phyloP scores from a whole-genome alignment of 2,329 filamentous ascomycete species.

The Ophiostoma sp. region DNA sequence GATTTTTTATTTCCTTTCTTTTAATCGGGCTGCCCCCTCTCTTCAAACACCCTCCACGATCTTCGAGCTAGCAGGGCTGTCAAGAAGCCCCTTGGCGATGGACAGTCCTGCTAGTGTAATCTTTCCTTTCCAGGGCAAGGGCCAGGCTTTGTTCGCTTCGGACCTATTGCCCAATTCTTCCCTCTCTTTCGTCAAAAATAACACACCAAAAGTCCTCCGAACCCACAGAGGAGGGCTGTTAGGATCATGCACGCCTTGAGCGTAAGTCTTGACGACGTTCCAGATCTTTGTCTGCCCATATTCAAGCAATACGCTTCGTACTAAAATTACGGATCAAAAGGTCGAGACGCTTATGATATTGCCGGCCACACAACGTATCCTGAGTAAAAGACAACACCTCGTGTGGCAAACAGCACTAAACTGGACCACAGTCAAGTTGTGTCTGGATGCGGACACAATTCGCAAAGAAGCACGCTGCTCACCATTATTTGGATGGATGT shows the following conservation, averaged over 20 bases:
- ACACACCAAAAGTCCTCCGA: neutral
- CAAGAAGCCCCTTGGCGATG: neutral
- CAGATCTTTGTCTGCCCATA: neutral
- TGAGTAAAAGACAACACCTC: neutral
- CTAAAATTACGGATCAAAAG: neutral
- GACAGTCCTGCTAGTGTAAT: neutral
- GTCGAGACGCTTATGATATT: neutral
- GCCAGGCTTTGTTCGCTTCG: neutral
- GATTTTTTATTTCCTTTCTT: neutral
- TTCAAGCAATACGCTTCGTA: no score
- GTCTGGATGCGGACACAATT: neutral
- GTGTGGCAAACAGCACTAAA: neutral
- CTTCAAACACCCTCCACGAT: neutral
- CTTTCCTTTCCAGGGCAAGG: neutral
- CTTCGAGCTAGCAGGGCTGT: neutral
- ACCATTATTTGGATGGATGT: neutral
- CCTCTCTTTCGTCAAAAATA: neutral
- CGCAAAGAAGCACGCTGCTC: neutral
- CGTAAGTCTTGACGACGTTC: neutral
- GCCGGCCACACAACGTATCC: neutral
- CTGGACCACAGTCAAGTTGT: neutral
- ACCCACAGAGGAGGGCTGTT: neutral
- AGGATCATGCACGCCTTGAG: neutral
- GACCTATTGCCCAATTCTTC: conserved; percentile 3
- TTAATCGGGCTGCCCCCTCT: neutral